Evolutionary conservation across 345 rosid genomes (phyloP).

Genomic region (Noccaea caerulescens): DNA sequence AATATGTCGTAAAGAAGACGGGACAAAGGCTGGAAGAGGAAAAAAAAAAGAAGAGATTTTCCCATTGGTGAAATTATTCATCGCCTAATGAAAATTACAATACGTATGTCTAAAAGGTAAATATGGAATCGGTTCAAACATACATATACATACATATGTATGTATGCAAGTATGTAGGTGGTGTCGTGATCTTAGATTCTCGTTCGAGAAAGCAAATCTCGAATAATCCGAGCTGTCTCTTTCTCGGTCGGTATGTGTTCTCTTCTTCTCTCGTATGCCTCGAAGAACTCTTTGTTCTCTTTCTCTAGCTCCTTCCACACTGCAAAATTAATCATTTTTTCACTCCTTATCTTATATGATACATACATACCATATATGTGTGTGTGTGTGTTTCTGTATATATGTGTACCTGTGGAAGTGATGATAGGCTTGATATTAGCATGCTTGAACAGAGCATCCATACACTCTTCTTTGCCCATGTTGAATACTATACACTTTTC

Average conservation of each 20-base stretch:
- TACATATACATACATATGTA: conserved; percentile 25
- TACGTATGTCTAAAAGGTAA: conserved; percentile 8
- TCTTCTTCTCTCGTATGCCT: conserved; percentile 56
- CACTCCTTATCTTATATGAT: not conserved
- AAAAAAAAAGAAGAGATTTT: conserved; percentile 4
- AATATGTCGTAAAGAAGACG: not conserved
- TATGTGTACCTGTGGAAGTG: conserved; percentile 73
- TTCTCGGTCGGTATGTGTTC: conserved; percentile 44
- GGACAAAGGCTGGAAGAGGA: not conserved
- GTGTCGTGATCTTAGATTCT: conserved; percentile 35
- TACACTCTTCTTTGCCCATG: conserved; percentile 92
- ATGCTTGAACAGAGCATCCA: conserved; percentile 86
- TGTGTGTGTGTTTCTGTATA: not conserved
- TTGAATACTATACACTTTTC: conserved; percentile 88
- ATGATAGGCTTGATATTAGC: conserved; percentile 84
- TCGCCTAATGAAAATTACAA: conserved; percentile 6
- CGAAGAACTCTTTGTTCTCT: conserved; percentile 89
- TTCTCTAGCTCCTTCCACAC: conserved; percentile 97
- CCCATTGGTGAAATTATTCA: conserved; percentile 14
- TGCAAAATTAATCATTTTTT: conserved; percentile 34
- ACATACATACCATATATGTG: not conserved
- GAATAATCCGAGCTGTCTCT: conserved; percentile 53
- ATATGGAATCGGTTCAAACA: conserved; percentile 1
- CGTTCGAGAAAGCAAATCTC: conserved; percentile 44
- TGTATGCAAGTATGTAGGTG: conserved; percentile 3